These are phyloP conservation scores for Microdochium nivale DNA, from an alignment of 2,329 filamentous ascomycete species.

Conservation along the genomic window DNA sequence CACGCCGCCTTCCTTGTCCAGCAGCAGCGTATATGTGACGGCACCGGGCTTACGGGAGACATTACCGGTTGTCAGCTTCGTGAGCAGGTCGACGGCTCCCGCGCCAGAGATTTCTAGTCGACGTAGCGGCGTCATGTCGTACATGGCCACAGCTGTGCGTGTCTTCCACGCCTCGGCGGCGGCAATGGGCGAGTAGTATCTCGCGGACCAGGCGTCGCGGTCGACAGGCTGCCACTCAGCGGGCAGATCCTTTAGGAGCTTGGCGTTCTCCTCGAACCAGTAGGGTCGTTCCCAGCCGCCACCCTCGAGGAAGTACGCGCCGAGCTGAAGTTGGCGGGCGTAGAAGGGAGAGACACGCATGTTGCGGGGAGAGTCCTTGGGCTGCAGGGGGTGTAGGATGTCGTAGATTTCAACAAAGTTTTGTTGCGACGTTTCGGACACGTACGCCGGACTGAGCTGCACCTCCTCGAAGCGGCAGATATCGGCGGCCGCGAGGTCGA, in stretches of 20 bases:
- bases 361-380: conserved; percentile 46
- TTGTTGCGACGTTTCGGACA: conserved; percentile 49
- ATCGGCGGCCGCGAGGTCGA: conserved; percentile 52
- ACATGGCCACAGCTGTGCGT: conserved; percentile 51
- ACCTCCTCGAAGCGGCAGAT: conserved; percentile 53
- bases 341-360: conserved; percentile 52
- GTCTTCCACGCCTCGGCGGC: conserved; percentile 59
- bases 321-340: conserved; percentile 41
- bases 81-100: conserved; percentile 44
- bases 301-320: conserved; percentile 49
- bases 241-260: conserved; percentile 41
- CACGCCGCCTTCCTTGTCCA: conserved; percentile 44
- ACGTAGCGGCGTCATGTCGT: conserved; percentile 52
- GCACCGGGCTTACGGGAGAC: conserved; percentile 35
- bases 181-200: conserved; percentile 48
- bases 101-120: conserved; percentile 50
- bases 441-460: conserved; percentile 45
- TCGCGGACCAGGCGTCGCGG: conserved; percentile 49
- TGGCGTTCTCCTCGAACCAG: conserved; percentile 50
- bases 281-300: conserved; percentile 55
- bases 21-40: conserved; percentile 47
- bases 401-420: conserved; percentile 59
- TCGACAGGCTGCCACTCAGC: conserved; percentile 43
- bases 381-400: conserved; percentile 52
- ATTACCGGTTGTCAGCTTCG: conserved; percentile 41